These are phyloP conservation scores for Rheum nobile DNA, from an alignment of 148 eudicot species.

Conservation along the genomic window DNA sequence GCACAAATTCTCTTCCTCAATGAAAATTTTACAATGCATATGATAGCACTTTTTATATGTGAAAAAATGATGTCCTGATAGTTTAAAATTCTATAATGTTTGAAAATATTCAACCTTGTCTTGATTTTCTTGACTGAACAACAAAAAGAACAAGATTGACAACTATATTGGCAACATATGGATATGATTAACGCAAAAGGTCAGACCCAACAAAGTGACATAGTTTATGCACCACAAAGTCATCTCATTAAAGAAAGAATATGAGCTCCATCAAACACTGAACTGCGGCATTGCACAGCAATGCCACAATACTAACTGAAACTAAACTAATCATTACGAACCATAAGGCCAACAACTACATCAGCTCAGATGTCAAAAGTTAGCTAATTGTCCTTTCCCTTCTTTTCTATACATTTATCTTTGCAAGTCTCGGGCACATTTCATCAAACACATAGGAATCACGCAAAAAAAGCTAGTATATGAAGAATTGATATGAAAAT, in stretches of 20 bases:
- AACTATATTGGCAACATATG: not conserved
- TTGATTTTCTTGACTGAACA: not conserved
- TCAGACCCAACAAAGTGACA: not conserved
- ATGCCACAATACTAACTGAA: not conserved
- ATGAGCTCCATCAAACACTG: too few species aligned
- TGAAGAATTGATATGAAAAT: not conserved
- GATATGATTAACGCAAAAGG: too few species aligned
- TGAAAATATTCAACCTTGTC: not conserved
- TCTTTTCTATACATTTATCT: too few species aligned
- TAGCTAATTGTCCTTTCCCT: too few species aligned
- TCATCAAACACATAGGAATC: not conserved
- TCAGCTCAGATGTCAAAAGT: not conserved
- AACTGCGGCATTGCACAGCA: not conserved
- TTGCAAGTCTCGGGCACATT: not conserved
- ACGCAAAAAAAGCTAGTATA: not conserved
- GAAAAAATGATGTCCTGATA: too few species aligned
- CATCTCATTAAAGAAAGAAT: too few species aligned
- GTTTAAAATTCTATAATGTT: too few species aligned
- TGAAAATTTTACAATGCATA: too few species aligned
- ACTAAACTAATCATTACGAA: not conserved
- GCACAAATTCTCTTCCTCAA: not conserved
- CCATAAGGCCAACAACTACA: not conserved
- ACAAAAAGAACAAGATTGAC: not conserved
- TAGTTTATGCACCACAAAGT: too few species aligned
- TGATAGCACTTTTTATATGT: too few species aligned